Evolutionary conservation across 768 basidiomycete species (phyloP).

Genomic region (Strobilomyces echinocephalus): DNA sequence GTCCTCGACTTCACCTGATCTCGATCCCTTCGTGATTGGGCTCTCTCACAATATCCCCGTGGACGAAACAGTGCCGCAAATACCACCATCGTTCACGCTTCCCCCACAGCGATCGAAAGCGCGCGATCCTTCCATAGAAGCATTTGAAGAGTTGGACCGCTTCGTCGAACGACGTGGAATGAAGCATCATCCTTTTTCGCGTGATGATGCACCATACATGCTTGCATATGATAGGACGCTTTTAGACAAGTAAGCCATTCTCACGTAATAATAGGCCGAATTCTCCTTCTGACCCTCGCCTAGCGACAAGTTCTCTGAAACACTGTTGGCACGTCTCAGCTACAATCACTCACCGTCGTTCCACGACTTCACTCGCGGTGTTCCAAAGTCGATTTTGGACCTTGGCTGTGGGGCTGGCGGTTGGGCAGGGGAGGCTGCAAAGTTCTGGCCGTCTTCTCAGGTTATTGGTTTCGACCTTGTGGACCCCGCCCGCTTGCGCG

Average conservation of each 20-base stretch:
- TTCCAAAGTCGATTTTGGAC: slow-evolving; percentile 58
- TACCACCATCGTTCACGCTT: neutral
- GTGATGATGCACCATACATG: slow-evolving; percentile 54
- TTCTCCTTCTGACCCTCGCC: slow-evolving; percentile 7
- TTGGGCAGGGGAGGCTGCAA: slow-evolving; percentile 63
- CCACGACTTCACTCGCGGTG: slow-evolving; percentile 43
- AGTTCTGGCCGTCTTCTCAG: slow-evolving; percentile 53
- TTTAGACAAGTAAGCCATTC: slow-evolving; percentile 50
- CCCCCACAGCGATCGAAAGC: neutral
- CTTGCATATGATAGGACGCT: slow-evolving; percentile 56
- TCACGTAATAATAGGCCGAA: slow-evolving; percentile 1
- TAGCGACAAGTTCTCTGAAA: slow-evolving; percentile 59
- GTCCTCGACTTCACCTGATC: slow-evolving; percentile 8
- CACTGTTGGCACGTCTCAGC: slow-evolving; percentile 52
- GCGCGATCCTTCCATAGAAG: slow-evolving; percentile 12
- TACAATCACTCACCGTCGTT: slow-evolving; percentile 57
- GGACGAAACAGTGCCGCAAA: neutral
- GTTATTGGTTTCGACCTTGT: slow-evolving; percentile 69
- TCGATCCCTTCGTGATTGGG: slow-evolving; percentile 6
- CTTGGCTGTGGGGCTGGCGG: slow-evolving; percentile 70
- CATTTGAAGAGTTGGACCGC: slow-evolving; percentile 22
- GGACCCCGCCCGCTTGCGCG: slow-evolving; percentile 27
- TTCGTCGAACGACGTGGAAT: slow-evolving; percentile 32
- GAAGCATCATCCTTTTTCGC: slow-evolving; percentile 52
- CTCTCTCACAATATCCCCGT: neutral